Conservation (phyloP, 2,329 filamentous ascomycete genomes). For the Hypoxylon sp. region DNA sequence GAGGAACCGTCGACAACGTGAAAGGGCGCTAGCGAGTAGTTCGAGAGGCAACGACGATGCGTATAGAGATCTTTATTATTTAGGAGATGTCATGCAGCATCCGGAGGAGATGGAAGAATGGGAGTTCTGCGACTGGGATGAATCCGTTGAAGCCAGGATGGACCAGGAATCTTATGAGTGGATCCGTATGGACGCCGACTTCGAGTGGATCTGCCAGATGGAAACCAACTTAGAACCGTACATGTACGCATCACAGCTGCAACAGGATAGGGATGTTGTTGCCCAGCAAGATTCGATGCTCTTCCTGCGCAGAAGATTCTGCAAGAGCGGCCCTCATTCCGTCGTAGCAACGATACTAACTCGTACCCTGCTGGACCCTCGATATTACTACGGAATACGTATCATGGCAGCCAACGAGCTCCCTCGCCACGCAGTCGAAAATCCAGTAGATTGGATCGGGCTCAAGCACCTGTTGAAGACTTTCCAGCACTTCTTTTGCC, state of each 20-base stretch:
- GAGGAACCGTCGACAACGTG: constrained; percentile 75
- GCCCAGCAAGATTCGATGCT: constrained; percentile 85
- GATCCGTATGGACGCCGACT: constrained; percentile 98
- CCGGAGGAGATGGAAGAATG: constrained; percentile 86
- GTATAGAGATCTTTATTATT: constrained; percentile 85
- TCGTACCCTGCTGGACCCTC: constrained; percentile 88
- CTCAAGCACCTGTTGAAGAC: constrained; percentile 86
- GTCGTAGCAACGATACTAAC: constrained; percentile 91
- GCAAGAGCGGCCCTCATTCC: constrained; percentile 70
- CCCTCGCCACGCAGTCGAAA: constrained; percentile 79
- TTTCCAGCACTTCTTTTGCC: constrained; percentile 90
- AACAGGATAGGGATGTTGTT: constrained; percentile 96
- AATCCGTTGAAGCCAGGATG: constrained; percentile 91
- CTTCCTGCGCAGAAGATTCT: constrained; percentile 73
- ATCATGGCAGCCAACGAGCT: constrained; percentile 85
- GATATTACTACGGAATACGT: constrained; percentile 95
- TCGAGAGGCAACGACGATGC: constrained; percentile 66
- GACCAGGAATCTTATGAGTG: constrained; percentile 97
- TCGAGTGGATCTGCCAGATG: constrained; percentile 95
- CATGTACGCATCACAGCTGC: constrained; percentile 97
- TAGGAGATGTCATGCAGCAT: constrained; percentile 89
- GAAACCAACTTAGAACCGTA: constrained; percentile 87
- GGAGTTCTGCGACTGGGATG: constrained; percentile 89
- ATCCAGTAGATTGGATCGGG: constrained; percentile 78
- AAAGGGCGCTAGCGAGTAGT: constrained; percentile 65